Conservation (phyloP, 805 yeast genomes). For the Candida yuanshanica region DNA sequence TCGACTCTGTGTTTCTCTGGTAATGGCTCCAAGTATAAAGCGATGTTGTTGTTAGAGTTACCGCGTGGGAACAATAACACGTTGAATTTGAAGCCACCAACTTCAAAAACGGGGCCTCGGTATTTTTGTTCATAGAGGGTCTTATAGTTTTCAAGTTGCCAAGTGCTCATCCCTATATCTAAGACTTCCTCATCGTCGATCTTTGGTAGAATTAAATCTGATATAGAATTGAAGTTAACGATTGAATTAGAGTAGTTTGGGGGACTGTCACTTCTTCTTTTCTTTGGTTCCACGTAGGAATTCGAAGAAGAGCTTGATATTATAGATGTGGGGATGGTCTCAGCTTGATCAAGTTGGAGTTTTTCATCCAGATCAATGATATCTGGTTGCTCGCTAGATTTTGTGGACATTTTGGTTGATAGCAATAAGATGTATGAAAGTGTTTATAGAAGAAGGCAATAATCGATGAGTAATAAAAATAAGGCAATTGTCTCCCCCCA, state of each 20-base stretch:
- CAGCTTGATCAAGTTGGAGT: neutral
- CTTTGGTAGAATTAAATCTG: constrained; percentile 19
- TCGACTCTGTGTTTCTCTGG: constrained; percentile 22
- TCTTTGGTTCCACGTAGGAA: constrained; percentile 6
- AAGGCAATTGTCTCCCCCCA: too few relatives aligned
- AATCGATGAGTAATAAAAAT: too few relatives aligned
- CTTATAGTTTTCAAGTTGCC: constrained; percentile 32
- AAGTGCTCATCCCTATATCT: constrained; percentile 30
- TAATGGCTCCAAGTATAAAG: constrained; percentile 78
- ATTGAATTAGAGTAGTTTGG: constrained; percentile 1
- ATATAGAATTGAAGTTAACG: constrained; percentile 14
- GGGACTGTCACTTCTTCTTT: constrained; percentile 1
- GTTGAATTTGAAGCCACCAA: constrained; percentile 65
- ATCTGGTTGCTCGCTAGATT: neutral
- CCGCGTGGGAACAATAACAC: constrained; percentile 76
- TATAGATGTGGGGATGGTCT: neutral
- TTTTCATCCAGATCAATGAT: constrained; percentile 3
- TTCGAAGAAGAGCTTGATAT: neutral
- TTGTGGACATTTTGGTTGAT: constrained; percentile 1
- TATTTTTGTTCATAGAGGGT: constrained; percentile 23
- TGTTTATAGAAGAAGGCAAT: too few relatives aligned
- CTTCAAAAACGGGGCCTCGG: constrained; percentile 39
- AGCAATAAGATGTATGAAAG: neutral
- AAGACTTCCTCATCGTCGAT: constrained; percentile 27
- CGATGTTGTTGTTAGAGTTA: constrained; percentile 51